Base-by-base conservation (phyloP, 2,329 filamentous ascomycete species). In the Penicillium occitanis region DNA sequence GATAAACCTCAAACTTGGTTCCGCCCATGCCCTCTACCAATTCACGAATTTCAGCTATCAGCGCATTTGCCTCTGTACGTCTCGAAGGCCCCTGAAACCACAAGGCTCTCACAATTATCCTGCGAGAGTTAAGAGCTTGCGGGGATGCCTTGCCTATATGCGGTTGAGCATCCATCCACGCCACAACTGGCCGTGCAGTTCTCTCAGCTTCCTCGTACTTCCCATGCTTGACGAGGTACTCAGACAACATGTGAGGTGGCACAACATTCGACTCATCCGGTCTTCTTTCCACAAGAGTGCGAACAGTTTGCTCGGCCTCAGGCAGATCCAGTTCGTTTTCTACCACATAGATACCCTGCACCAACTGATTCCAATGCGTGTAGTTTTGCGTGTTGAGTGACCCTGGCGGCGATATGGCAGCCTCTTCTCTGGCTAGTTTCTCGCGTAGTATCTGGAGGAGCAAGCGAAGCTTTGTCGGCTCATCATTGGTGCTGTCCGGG, bases 191-290 rank as follows among this genome's bases (percentile, higher is more conserved):
- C n/a, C 37, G 19, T 19, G 37, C 57, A 17, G 19, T 60, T 44
- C 44, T n/a, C 37, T 60, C 37, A 1, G 57, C 57, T 19, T 60
- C 57, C 13, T 60, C 25, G 4, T 60, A 44, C 35, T 60, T 60
- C 57, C 57, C 57, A 60, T 25, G n/a, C 57, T 60, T 60, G 5
- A 60, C 57, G 14, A 60, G 35, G 22, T 60, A 44, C 14, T 44
- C 57, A 2, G 35, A 25, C 3, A 60, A 37, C 35, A 60, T 44
- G 17, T 60, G 57, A n/a, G 19, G 35, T 11, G 35, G 35, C n/a
- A 60, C 57, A 3, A 60, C 14, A 8, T 60, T 60, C 14, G 35
- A 42, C 11, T 44, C 14, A n/a, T 60, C 57, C 7, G 40, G 35
- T 44, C 37, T 44, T n/a, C 3, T 25, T 14, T 60, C 35, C 13